Percentiles rank a stretch among this genome's conserved stretches.
Conservation (phyloP, 805 yeast species). For the Ogataea allantospora region DNA sequence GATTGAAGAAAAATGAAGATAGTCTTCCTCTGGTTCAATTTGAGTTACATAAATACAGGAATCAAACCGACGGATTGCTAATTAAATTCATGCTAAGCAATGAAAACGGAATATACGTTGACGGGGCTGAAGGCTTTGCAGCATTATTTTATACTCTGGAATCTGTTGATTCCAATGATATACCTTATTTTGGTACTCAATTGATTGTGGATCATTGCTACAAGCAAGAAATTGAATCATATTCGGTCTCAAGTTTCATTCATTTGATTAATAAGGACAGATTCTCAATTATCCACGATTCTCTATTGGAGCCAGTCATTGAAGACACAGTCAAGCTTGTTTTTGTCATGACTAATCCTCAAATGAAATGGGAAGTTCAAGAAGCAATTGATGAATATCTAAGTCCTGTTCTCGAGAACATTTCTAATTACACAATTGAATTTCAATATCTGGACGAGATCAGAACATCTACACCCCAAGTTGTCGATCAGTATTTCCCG, state of each 20-base stretch:
- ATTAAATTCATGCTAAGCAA: constrained; percentile 20
- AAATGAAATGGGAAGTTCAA: constrained; percentile 19
- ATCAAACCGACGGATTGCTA: constrained; percentile 21
- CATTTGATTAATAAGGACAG: constrained; percentile 10
- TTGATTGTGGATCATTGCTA: constrained; percentile 32
- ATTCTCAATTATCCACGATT: constrained; percentile 13
- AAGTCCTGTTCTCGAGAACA: constrained; percentile 9
- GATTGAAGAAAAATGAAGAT: constrained; percentile 32
- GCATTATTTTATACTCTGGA: constrained; percentile 36
- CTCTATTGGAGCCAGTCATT: constrained; percentile 5
- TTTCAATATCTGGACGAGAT: constrained; percentile 3
- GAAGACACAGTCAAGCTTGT: constrained; percentile 4
- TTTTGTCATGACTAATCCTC: constrained; percentile 17
- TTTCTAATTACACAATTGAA: constrained; percentile 12
- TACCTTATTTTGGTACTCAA: constrained; percentile 50
- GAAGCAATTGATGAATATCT: constrained; percentile 19
- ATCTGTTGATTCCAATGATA: constrained; percentile 45
- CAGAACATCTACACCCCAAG: background rate
- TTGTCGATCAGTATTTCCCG: constrained; percentile 24
- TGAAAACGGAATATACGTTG: constrained; percentile 30
- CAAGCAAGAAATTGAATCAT: constrained; percentile 26
- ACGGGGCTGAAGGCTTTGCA: constrained; percentile 23
- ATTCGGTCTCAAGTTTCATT: constrained; percentile 24
- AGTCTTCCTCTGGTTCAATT: constrained; percentile 19
- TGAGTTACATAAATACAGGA: constrained; percentile 19